Evolutionary conservation across 2,329 filamentous ascomycete species (phyloP).

Genomic region (Trichoderma koningii): DNA sequence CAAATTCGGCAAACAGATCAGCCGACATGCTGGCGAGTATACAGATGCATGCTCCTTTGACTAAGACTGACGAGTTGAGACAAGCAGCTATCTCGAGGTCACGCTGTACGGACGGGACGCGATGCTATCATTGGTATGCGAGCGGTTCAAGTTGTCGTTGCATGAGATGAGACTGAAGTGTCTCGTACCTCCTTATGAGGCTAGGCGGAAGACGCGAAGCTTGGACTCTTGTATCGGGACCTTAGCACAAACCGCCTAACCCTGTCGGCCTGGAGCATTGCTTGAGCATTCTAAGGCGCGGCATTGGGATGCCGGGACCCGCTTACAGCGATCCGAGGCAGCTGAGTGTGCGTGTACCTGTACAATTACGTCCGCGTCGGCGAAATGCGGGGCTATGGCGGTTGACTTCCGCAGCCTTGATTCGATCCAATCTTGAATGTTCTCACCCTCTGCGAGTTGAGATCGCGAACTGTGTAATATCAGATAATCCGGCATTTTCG

Average conservation of each 20-base stretch:
- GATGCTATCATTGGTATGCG: not conserved
- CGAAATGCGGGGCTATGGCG: constrained; percentile 16
- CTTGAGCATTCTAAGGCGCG: constrained; percentile 1
- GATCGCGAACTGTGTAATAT: constrained; percentile 2
- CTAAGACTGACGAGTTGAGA: not conserved
- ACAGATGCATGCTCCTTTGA: constrained; percentile 8
- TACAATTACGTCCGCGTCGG: not conserved
- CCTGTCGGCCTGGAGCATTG: not conserved
- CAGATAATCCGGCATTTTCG: not conserved
- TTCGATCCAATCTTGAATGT: too few species aligned
- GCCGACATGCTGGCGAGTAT: constrained; percentile 55
- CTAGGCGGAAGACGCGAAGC: constrained; percentile 9
- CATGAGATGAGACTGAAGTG: not conserved
- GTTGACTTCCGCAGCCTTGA: not conserved
- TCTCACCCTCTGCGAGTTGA: not conserved
- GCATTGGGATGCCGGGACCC: constrained; percentile 1
- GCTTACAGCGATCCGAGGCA: constrained; percentile 15
- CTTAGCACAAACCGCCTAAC: not conserved
- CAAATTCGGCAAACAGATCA: constrained; percentile 64
- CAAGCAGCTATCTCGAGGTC: not conserved
- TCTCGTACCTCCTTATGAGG: not conserved
- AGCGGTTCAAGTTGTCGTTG: not conserved
- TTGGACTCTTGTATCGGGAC: not conserved
- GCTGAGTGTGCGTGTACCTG: constrained; percentile 15
- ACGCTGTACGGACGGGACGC: not conserved